Percentiles rank a stretch among this genome's conserved stretches.
These are phyloP conservation scores for Wallacemonas rigidus DNA, from an alignment of 208 protist species.

Conservation along the genomic window DNA sequence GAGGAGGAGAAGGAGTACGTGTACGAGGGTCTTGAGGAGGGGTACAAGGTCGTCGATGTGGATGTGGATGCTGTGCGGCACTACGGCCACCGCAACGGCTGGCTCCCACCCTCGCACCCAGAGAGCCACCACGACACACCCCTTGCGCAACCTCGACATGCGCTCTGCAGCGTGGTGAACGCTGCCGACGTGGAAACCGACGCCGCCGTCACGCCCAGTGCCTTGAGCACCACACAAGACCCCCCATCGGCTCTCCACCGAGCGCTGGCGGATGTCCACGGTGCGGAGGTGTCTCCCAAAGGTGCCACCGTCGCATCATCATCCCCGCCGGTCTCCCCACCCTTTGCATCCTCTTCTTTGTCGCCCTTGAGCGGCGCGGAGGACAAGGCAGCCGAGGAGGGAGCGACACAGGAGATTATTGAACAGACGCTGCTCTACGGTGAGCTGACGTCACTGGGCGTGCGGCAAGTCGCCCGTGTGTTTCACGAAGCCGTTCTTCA, in stretches of 20 bases:
- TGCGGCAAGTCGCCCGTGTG: conserved; percentile 39
- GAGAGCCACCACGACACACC: background rate
- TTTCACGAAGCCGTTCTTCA: conserved; percentile 13
- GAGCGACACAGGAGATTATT: conserved; percentile 15
- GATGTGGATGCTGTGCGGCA: conserved; percentile 34
- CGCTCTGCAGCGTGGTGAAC: background rate
- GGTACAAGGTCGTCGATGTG: conserved; percentile 39
- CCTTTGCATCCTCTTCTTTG: background rate
- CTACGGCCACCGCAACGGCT: conserved; percentile 6
- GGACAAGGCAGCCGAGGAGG: background rate
- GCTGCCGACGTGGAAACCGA: background rate
- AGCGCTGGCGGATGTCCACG: too few species aligned
- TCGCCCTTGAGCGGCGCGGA: background rate
- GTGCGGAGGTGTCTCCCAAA: background rate
- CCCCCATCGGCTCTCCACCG: too few species aligned
- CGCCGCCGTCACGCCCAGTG: background rate
- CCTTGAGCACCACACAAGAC: too few species aligned
- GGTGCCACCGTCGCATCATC: background rate
- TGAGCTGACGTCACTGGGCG: conserved; percentile 66
- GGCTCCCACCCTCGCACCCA: conserved; percentile 3
- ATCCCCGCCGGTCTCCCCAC: background rate
- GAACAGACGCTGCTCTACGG: conserved; percentile 52
- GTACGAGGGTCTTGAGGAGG: conserved; percentile 50
- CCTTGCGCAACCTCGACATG: background rate
- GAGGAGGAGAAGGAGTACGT: conserved; percentile 49